Conservation (phyloP, 2,329 filamentous ascomycete genomes). For the Dothideomycetes sp. region DNA sequence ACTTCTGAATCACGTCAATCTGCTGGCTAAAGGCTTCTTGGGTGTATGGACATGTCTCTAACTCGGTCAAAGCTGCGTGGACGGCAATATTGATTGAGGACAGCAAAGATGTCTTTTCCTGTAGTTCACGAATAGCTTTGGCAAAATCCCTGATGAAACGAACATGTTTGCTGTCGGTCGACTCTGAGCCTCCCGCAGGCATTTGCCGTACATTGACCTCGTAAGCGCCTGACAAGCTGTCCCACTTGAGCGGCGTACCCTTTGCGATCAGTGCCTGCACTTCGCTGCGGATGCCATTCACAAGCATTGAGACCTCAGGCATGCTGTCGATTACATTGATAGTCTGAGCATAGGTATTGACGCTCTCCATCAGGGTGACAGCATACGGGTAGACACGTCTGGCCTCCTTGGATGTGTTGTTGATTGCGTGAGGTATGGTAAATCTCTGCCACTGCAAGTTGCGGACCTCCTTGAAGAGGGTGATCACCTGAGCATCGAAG, state of each 20-base stretch:
- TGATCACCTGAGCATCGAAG: constrained; percentile 95
- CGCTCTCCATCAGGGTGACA: constrained; percentile 96
- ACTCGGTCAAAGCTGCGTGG: constrained; percentile 72
- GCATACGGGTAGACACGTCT: constrained; percentile 97
- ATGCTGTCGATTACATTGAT: constrained; percentile 75
- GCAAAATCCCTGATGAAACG: constrained; percentile 95
- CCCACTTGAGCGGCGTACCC: constrained; percentile 87
- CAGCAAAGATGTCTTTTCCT: constrained; percentile 75
- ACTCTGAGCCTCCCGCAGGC: constrained; percentile 47
- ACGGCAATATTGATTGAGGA: constrained; percentile 69
- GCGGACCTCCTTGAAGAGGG: constrained; percentile 95
- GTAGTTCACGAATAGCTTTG: constrained; percentile 73
- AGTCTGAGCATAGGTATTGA: constrained; percentile 86
- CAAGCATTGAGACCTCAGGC: constrained; percentile 75
- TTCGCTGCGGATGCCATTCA: constrained; percentile 87
- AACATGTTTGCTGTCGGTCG: constrained; percentile 82
- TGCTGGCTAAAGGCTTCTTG: constrained; percentile 68
- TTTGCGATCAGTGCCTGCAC: constrained; percentile 75
- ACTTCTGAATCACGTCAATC: constrained; percentile 76
- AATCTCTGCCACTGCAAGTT: constrained; percentile 94
- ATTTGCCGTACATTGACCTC: constrained; percentile 70
- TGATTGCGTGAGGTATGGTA: constrained; percentile 86
- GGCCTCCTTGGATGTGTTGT: constrained; percentile 95
- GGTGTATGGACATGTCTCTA: constrained; percentile 78
- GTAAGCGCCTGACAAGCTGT: constrained; percentile 95